Base-by-base conservation (phyloP, 23 red algal genomes). In the Gracilaria domingensis region DNA sequence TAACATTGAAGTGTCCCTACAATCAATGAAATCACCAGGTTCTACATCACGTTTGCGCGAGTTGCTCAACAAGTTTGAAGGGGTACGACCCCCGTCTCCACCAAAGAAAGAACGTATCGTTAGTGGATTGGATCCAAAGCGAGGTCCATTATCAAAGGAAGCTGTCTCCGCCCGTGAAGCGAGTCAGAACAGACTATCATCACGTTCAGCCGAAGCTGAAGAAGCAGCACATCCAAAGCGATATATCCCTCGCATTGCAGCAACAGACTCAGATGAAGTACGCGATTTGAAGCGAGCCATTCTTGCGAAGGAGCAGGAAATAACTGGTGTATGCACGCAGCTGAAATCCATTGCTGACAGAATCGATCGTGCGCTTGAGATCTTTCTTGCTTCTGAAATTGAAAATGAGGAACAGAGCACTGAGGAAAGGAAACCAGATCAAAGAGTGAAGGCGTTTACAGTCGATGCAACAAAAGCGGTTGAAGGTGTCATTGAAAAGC, bases 251-350 rank as follows among this genome's bases (percentile, higher is more conserved):
- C 85, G 49, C 25, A 80, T 79, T 4, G 47, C 39, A n/a, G 67
- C 85, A 26, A 61, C 51, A 38, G 85, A 89, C 54, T 77, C 85
- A 14, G 85, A 89, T 62, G 85, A 89, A 71, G 71, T 74, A 50
- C 85, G 85, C 39, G 71, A 89, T 1, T 67, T 89, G 58, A 89
- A 89, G 67, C 71, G 85, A 23, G 67, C 42, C n/a, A 89, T 89
- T 44, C 70, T 73, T 35, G 85, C 85, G n/a, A 78, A 80, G 35
- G 85, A 89, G 36, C 85, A 89, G 35, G 85, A 89, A 65, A 89
- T 89, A 55, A 28, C 55, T 66, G 49, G 50, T 26, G 45, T 80
- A 54, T 66, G 49, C 32, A 53, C 42, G 30, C 67, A 77, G 74
- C 71, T 89, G 7, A 77, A 76, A 35, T 28, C 34, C 49, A 78